phyloP scores from a whole-genome alignment of 441 rosid genomes.

The Arabidopsis lyrata region DNA sequence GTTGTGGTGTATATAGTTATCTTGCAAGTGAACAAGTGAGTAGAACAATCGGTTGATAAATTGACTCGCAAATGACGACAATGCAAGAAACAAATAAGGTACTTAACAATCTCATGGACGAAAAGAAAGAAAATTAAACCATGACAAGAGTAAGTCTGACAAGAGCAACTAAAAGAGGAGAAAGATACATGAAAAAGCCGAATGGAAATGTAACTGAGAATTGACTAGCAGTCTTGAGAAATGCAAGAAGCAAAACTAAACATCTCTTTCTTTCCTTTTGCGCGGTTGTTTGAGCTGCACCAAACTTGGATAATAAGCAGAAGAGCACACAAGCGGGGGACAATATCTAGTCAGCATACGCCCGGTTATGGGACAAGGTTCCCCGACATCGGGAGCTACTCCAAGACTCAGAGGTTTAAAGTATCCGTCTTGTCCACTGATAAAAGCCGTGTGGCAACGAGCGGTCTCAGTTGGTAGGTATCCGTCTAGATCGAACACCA shows the following conservation, averaged over 20 bases:
- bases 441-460: not conserved
- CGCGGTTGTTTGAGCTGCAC: not conserved
- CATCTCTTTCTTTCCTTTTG: not conserved
- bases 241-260: not conserved
- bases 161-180: too few relatives aligned
- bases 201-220: too few relatives aligned
- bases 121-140: too few relatives aligned
- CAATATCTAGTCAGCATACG: not conserved
- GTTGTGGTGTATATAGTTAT: too few relatives aligned
- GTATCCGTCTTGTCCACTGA: not conserved
- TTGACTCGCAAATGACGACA: too few relatives aligned
- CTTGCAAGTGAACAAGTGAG: too few relatives aligned
- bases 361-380: not conserved
- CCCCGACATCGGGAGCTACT: not conserved
- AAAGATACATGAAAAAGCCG: too few relatives aligned
- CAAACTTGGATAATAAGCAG: not conserved
- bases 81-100: too few relatives aligned
- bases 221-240: too few relatives aligned
- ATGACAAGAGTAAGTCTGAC: too few relatives aligned
- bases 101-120: too few relatives aligned
- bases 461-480: not conserved
- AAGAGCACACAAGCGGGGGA: not conserved
- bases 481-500: constrained; percentile 1
- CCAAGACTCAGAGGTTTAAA: not conserved
- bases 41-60: too few relatives aligned